Base-by-base conservation (phyloP, 2,329 filamentous ascomycete genomes). In the Colletotrichum shisoi region DNA sequence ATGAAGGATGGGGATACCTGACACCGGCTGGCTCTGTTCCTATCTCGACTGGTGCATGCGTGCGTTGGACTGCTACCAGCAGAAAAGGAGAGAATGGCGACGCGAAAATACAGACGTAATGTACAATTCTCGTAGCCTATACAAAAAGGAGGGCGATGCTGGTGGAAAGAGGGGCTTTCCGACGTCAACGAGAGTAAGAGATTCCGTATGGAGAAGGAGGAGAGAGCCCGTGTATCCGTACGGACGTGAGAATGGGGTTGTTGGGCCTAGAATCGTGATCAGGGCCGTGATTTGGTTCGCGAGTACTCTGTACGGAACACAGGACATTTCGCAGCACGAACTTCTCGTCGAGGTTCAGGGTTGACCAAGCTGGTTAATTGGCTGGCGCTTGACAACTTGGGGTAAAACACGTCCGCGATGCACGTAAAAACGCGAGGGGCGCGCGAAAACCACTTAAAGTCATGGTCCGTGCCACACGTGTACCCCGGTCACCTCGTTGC, bases 391-490 rank as follows among this genome's bases (percentile, higher is more conserved):
- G 27, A 51, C 48, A 59, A 65, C 46, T 17, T 52, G n/a, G 62
- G 63, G 61, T 70, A 57, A 62, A 68, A 69, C 69, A 65, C 64
- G 68, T 58, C 61, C 63, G 62, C 61, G 70, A 62, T 68, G 49
- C 70, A 71, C 70, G 70, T 71, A 67, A 67, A 65, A 67, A 71
- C 70, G 70, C 70, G 70, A 70, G 54, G 65, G 61, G 49, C 58
- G 65, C 68, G 64, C 65, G 69, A 67, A 57, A 60, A 68, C 56
- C 67, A 70, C 67, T 71, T 69, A 69, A 70, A 52, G 19, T 24
- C 5, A 15, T 56, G 70, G 68, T 48, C 72, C 45, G 70, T 72
- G 67, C 72, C 68, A 19, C 6, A 13, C 69, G 69, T 68, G 69
- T 65, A 67, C 40, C 63, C 63, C 45, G 31, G 67, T 67, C 57